Conservation (phyloP, 495 filamentous ascomycete species). For the Daldinia grandis region DNA sequence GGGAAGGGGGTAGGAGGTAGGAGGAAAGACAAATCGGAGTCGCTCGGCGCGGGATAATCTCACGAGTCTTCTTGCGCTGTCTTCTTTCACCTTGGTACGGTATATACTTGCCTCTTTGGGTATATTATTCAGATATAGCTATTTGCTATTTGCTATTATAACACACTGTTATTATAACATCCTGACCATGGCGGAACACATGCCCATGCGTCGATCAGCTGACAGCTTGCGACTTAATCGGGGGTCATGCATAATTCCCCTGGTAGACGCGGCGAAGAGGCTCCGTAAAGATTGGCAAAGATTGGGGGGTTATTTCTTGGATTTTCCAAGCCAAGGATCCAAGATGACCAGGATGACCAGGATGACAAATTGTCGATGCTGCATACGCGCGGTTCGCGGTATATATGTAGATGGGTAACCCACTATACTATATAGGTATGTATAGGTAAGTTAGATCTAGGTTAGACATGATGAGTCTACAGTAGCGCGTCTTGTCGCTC, state of each 20-base stretch:
- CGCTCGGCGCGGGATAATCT: slow-evolving; percentile 37
- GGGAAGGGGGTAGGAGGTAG: not conserved
- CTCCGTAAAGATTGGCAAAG: slow-evolving; percentile 29
- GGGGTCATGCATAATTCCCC: slow-evolving; percentile 12
- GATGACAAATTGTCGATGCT: slow-evolving; percentile 27
- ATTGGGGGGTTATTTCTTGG: slow-evolving; percentile 1
- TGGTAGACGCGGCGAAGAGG: slow-evolving; percentile 31
- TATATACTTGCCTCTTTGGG: slow-evolving; percentile 43
- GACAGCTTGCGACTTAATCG: slow-evolving; percentile 31
- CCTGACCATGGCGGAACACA: not conserved
- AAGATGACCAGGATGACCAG: not conserved
- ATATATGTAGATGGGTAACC: slow-evolving; percentile 8
- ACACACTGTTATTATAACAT: slow-evolving; percentile 19
- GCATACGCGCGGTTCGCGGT: slow-evolving; percentile 21
- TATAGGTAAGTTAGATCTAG: not conserved
- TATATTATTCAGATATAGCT: slow-evolving; percentile 31
- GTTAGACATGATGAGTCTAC: slow-evolving; percentile 14
- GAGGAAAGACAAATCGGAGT: slow-evolving; percentile 32
- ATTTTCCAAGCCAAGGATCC: slow-evolving; percentile 9
- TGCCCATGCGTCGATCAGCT: slow-evolving; percentile 40
- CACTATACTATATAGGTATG: slow-evolving; percentile 4
- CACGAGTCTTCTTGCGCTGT: slow-evolving; percentile 33
- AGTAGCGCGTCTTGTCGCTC: slow-evolving; percentile 25
- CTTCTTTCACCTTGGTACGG: slow-evolving; percentile 21
- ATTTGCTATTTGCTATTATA: slow-evolving; percentile 35